Conservation (phyloP, 2,329 filamentous ascomycete genomes). For the Leptographium flavum region DNA sequence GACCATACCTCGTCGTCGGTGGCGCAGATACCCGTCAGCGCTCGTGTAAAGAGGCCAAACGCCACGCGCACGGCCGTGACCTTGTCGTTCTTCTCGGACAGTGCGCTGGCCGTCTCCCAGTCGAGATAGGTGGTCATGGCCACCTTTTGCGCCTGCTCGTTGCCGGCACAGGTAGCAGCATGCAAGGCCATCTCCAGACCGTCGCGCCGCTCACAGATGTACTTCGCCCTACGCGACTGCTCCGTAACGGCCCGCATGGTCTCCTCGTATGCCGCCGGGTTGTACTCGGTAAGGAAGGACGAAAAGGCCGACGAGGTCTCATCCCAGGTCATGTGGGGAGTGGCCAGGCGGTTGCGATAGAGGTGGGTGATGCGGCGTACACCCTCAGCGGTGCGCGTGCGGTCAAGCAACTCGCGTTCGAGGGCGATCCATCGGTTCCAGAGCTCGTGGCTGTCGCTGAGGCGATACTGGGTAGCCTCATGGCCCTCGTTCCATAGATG, state of each 20-base stretch:
- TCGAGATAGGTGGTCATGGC: slow-evolving; percentile 58
- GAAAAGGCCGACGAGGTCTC: slow-evolving; percentile 64
- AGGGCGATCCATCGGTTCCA: slow-evolving; percentile 70
- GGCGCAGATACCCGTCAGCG: slow-evolving; percentile 54
- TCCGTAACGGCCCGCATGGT: slow-evolving; percentile 57
- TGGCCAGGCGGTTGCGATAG: slow-evolving; percentile 54
- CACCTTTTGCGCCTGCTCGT: slow-evolving; percentile 38
- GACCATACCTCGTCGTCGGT: slow-evolving; percentile 67
- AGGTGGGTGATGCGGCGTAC: slow-evolving; percentile 53
- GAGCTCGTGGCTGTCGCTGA: slow-evolving; percentile 62
- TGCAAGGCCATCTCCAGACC: slow-evolving; percentile 52
- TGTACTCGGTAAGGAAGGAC: slow-evolving; percentile 58
- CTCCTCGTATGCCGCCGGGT: slow-evolving; percentile 55
- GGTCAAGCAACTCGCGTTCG: slow-evolving; percentile 51
- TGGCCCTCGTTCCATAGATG: slow-evolving; percentile 60
- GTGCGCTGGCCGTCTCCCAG: slow-evolving; percentile 60
- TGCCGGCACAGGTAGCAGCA: slow-evolving; percentile 39
- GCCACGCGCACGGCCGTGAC: slow-evolving; percentile 35
- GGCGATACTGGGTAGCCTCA: slow-evolving; percentile 55
- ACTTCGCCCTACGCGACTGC: slow-evolving; percentile 48
- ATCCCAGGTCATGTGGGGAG: slow-evolving; percentile 63
- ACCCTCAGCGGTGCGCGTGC: slow-evolving; percentile 37
- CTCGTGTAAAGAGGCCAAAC: slow-evolving; percentile 63
- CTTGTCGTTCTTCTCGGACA: slow-evolving; percentile 32
- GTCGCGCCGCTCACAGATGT: slow-evolving; percentile 49